Base-by-base conservation (phyloP, 257 asterid species). In the Solanum virginianum region DNA sequence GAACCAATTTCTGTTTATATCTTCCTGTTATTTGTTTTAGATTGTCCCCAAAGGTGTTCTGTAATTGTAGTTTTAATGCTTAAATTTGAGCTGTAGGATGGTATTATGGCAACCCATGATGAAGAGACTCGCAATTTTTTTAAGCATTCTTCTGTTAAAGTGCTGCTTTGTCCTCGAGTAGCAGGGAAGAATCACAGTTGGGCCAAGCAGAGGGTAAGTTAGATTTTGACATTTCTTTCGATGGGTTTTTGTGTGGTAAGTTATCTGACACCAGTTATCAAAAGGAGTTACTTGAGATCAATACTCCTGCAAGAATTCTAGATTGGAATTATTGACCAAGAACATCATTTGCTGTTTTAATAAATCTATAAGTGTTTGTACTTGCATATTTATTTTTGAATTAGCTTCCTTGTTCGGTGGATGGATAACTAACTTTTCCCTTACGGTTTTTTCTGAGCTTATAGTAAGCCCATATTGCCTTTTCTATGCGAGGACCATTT, bases 181-280 rank as follows among this genome's bases (percentile, higher is more conserved):
- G 99, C 99, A 84, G 99, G 99, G 89, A 95, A 97, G 86, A 96
- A 94, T 71, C 98, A 92, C 91, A 95, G 99, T 92, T 95, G 99
- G 99, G 87, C 89, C 59, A 97, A 91, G 88, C 97, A 95, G 88
- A 90, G 92, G 98, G 99, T 97, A 92, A 85, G 92, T 85, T 77
- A 51, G 82, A 77, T 51, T 77, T 51, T 77, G 47, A 77, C 45
- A 54, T 51, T 75, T 51, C 47, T 53, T 51, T 51, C 63, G 1
- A 26, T 51, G 56, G 11, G 16, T 16, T 47, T 77, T 29, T 53
- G 12, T 77, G 26, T 54, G 82, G 57, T 77, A 77, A 77, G 45
- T 77, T 53, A 49, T 14, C 24, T 75, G 82, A 20, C 7, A 53
- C 63, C 63, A 53, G 47, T 26, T 26, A 77, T 51, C 65, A 26